Evolutionary conservation across 257 asterid species (phyloP).

Genomic region (Penstemon davidsonii): DNA sequence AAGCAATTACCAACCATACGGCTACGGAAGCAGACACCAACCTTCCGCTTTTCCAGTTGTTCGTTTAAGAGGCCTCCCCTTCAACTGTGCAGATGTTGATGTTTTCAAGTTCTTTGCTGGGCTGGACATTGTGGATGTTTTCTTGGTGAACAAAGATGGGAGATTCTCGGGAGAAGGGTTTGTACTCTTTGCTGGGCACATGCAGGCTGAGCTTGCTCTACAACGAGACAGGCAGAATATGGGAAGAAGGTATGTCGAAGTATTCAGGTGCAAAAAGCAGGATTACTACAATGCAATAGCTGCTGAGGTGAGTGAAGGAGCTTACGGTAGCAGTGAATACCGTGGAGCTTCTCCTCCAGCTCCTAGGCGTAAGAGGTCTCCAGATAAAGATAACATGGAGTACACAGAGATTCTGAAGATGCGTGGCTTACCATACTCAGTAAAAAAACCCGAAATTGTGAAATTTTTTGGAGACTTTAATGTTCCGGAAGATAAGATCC

Average conservation of each 20-base stretch:
- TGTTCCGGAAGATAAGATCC: conserved; percentile 64
- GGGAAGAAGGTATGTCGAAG: conserved; percentile 97
- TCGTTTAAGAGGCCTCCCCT: conserved; percentile 91
- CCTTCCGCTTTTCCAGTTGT: conserved; percentile 74
- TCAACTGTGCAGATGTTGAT: conserved; percentile 77
- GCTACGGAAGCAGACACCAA: conserved; percentile 48
- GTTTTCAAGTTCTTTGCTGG: conserved; percentile 83
- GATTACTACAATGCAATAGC: conserved; percentile 93
- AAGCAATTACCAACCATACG: conserved; percentile 49
- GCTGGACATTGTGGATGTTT: conserved; percentile 81
- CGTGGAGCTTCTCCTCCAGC: conserved; percentile 59
- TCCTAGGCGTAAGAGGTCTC: conserved; percentile 63
- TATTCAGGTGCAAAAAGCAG: conserved; percentile 88
- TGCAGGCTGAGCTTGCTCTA: conserved; percentile 89
- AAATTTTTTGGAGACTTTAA: conserved; percentile 69
- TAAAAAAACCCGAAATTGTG: conserved; percentile 62
- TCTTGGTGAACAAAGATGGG: conserved; percentile 78
- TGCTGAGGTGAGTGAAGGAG: conserved; percentile 68
- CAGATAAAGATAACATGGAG: conserved; percentile 77
- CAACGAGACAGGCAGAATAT: conserved; percentile 83
- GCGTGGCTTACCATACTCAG: conserved; percentile 86
- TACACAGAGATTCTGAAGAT: conserved; percentile 81
- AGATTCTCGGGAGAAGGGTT: conserved; percentile 89
- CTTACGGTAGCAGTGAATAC: conserved; percentile 40
- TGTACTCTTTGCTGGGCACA: conserved; percentile 75